Base-by-base conservation (phyloP, 352 stramenopile genomes). In the Phytopythium vexans region DNA sequence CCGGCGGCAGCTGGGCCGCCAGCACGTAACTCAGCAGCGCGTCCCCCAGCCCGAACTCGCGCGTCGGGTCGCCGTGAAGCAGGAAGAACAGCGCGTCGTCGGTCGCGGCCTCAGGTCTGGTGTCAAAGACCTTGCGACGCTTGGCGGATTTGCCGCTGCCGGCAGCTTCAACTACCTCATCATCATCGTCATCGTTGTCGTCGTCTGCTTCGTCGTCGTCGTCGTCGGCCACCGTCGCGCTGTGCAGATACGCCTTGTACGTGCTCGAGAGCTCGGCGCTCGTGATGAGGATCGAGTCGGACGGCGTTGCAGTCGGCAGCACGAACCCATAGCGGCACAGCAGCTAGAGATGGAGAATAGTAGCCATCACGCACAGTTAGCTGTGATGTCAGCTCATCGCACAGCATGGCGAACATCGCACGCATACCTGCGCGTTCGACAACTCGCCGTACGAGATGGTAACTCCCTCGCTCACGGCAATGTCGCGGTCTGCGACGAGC, bases 281-380 rank as follows among this genome's bases (percentile, higher is more conserved):
- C 0, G 64, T 69, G 36, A 91, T 54, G 21, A 76, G 64, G 52
- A 91, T 85, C 9, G 68, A 72, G 59, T 89, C 81, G 6, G 60
- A 72, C 3, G 74, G 37, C 15, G 68, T 56, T 21, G 62, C 41
- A 12, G 58, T 54, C 6, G 69, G 60, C 27, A 89, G 60, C 16
- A 85, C 77, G 52, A 91, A 91, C 8, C 81, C 76, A 42, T 91
- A 91, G 33, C 76, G 71, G 33, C 81, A 91, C 36, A 91, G 56
- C 11, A 91, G 58, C 80, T 80, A 49, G 3, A 52, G 32, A 27
- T 27, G 21, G 21, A 27, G 21, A 2, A 27, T 27, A 27, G 21
- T 27, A 27, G 21, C 21, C 21, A 27, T 27, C 21, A 27, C 21
- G 21, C 21, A 27, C 21, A 27, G 21, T 27, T 27, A 27, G 21